Conservation (phyloP, 1,284 basidiomycete species). For the Xerocomus alliaceus region DNA sequence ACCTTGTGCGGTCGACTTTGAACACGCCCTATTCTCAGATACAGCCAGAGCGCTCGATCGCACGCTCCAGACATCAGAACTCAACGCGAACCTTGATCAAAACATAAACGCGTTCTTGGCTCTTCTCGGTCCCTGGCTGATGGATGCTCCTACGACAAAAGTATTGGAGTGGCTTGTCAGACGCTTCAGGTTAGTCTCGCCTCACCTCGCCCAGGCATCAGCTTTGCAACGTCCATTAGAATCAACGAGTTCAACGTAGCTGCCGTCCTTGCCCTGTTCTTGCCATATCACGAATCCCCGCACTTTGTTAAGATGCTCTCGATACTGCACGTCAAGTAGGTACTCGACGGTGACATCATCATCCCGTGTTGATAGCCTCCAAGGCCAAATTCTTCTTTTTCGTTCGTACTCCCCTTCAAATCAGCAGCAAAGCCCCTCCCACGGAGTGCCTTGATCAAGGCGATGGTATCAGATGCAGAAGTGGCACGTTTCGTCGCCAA, state of each 20-base stretch:
- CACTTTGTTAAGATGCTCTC: slow-evolving; percentile 95
- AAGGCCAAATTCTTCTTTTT: slow-evolving; percentile 60
- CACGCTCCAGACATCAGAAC: slow-evolving; percentile 75
- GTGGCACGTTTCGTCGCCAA: slow-evolving; percentile 74
- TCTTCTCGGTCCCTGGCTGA: slow-evolving; percentile 79
- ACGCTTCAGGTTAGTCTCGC: slow-evolving; percentile 77
- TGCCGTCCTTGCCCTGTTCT: slow-evolving; percentile 80
- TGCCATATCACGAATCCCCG: slow-evolving; percentile 94
- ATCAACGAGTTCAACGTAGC: slow-evolving; percentile 94
- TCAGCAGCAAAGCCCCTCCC: slow-evolving; percentile 76
- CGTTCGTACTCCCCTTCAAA: slow-evolving; percentile 78
- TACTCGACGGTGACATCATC: neutral
- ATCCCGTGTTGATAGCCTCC: slow-evolving; percentile 11
- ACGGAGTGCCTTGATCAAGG: slow-evolving; percentile 69
- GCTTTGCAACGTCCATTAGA: slow-evolving; percentile 49
- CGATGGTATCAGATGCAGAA: slow-evolving; percentile 77
- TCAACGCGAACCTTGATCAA: slow-evolving; percentile 66
- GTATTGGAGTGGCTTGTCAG: slow-evolving; percentile 97
- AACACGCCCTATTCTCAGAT: slow-evolving; percentile 85
- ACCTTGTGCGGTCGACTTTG: slow-evolving; percentile 57
- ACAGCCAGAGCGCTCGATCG: slow-evolving; percentile 79
- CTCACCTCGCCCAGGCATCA: neutral
- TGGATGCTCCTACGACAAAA: slow-evolving; percentile 84
- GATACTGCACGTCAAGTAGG: slow-evolving; percentile 80
- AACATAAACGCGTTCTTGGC: slow-evolving; percentile 71